A percentile compares a stretch with the other conserved stretches of the same genome.
Evolutionary conservation across 2,329 filamentous ascomycete genomes (phyloP).

Genomic region (Cercospora berteroae): DNA sequence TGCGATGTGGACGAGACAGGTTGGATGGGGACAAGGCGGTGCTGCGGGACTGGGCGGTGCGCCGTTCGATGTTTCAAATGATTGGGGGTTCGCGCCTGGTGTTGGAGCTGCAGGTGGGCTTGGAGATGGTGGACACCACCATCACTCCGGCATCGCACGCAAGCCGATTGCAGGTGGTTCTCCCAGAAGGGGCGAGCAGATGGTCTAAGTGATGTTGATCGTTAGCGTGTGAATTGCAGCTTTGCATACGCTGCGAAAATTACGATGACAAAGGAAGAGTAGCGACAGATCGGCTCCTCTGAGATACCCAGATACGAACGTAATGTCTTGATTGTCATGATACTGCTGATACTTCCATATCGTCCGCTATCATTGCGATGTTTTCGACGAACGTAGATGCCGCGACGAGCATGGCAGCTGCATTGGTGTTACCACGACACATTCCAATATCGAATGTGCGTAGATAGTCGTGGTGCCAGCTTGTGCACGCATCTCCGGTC

Average conservation of each 20-base stretch:
- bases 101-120: neutral
- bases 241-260: neutral
- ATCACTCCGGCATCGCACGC: neutral
- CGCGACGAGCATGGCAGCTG: neutral
- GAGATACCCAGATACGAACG: neutral
- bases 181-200: conserved; percentile 2
- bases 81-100: neutral
- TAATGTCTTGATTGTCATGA: neutral
- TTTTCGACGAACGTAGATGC: neutral
- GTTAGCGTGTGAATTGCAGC: neutral
- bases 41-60: neutral
- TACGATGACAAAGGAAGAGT: neutral
- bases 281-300: neutral
- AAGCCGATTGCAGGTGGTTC: conserved; percentile 4
- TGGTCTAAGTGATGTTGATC: neutral
- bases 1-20: conserved; percentile 10
- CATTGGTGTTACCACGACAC: neutral
- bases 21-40: conserved; percentile 2
- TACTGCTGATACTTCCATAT: neutral
- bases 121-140: conserved; percentile 1
- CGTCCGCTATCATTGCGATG: neutral
- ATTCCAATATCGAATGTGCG: neutral
- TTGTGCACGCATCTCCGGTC: neutral
- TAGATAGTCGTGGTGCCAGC: neutral
- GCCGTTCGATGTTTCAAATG: conserved; percentile 5